Evolutionary conservation across 2,329 filamentous ascomycete species (phyloP).

Genomic region (Fusarium anthophilum): DNA sequence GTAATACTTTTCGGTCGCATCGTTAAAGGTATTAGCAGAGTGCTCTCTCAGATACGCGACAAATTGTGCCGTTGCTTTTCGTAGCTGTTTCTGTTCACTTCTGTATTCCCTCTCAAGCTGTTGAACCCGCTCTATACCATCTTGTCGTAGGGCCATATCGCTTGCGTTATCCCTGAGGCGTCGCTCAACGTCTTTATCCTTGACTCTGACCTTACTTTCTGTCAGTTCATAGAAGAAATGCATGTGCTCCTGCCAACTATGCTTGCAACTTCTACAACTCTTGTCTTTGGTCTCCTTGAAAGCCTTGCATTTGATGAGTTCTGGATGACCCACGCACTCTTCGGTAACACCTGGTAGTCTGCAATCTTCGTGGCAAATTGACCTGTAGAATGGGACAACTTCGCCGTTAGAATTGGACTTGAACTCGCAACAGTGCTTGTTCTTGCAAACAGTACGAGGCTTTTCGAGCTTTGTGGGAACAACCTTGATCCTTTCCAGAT

Average conservation of each 20-base stretch:
- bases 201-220: neutral
- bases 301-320: neutral
- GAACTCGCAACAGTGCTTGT: slow-evolving; percentile 12
- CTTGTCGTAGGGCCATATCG: slow-evolving; percentile 5
- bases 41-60: slow-evolving; percentile 7
- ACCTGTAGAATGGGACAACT: slow-evolving; percentile 15
- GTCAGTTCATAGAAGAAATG: slow-evolving; percentile 15
- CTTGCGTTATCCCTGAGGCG: neutral
- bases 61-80: slow-evolving; percentile 6
- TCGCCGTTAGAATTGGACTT: neutral
- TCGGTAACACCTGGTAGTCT: slow-evolving; percentile 2
- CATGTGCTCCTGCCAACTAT: slow-evolving; percentile 23
- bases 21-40: slow-evolving; percentile 4
- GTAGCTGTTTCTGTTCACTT: neutral
- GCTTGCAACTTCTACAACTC: neutral
- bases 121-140: neutral
- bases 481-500: slow-evolving; percentile 1
- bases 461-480: neutral
- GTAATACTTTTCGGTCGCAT: slow-evolving; percentile 14
- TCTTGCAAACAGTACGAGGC: slow-evolving; percentile 26
- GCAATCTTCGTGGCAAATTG: slow-evolving; percentile 22
- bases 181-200: slow-evolving; percentile 9
- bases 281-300: neutral
- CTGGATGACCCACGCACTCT: neutral
- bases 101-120: neutral